These are phyloP conservation scores for Babesia ovata DNA, from an alignment of 169 alveolate genomes.

Conservation along the genomic window DNA sequence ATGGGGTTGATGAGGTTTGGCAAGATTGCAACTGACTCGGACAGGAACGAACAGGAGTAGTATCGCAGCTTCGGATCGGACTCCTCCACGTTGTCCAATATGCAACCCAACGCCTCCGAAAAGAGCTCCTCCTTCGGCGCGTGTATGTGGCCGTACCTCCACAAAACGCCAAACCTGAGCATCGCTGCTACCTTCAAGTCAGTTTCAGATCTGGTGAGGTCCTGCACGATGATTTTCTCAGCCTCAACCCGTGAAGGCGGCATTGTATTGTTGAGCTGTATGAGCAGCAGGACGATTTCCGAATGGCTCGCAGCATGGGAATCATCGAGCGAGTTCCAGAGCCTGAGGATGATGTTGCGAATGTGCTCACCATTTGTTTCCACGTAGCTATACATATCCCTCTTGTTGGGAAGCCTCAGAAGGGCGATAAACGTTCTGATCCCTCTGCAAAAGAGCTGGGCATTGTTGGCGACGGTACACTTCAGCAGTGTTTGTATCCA, in stretches of 20 bases:
- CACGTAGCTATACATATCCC: conserved; percentile 27
- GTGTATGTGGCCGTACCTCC: conserved; percentile 53
- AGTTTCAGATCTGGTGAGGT: conserved; percentile 32
- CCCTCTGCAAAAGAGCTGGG: conserved; percentile 62
- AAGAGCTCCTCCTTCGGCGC: conserved; percentile 54
- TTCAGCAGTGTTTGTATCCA: conserved; percentile 54
- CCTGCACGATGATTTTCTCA: conserved; percentile 48
- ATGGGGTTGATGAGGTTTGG: conserved; percentile 60
- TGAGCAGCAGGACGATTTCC: conserved; percentile 55
- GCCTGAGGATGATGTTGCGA: conserved; percentile 23
- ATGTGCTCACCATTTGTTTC: conserved; percentile 33
- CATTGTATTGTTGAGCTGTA: conserved; percentile 46
- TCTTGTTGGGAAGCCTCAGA: conserved; percentile 39
- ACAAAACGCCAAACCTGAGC: conserved; percentile 60
- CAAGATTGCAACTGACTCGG: conserved; percentile 56
- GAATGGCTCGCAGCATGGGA: conserved; percentile 53
- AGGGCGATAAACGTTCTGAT: conserved; percentile 54
- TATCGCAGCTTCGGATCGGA: conserved; percentile 64
- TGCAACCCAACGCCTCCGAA: conserved; percentile 54
- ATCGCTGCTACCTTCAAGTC: conserved; percentile 58
- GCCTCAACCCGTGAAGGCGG: conserved; percentile 41
- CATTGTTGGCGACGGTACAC: conserved; percentile 40
- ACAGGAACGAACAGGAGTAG: conserved; percentile 58
- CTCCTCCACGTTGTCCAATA: conserved; percentile 59
- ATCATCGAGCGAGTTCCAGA: conserved; percentile 56